Evolutionary conservation across 768 basidiomycete genomes (phyloP).

Genomic region (Agaricus sinodeliciosus): DNA sequence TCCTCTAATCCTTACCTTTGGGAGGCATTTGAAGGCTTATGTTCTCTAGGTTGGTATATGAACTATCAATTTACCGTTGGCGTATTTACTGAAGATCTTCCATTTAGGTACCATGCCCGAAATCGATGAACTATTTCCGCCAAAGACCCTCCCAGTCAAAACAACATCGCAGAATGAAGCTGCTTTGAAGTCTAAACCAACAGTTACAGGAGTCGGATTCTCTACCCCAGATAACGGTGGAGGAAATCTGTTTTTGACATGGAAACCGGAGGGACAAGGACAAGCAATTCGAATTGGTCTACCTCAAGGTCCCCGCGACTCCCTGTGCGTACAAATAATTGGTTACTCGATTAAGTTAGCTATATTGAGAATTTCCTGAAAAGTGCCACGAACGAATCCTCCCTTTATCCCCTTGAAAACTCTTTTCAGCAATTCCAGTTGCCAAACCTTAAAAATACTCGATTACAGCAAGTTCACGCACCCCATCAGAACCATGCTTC

Average conservation of each 20-base stretch:
- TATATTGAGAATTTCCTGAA: slow-evolving; percentile 13
- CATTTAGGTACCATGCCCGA: slow-evolving; percentile 58
- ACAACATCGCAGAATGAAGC: slow-evolving; percentile 47
- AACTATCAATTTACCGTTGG: slow-evolving; percentile 6
- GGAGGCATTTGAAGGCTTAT: slow-evolving; percentile 91
- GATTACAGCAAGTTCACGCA: slow-evolving; percentile 32
- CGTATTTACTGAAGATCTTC: slow-evolving; percentile 14
- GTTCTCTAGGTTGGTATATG: slow-evolving; percentile 57
- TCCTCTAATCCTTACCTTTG: slow-evolving; percentile 73
- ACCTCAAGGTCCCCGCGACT: slow-evolving; percentile 49
- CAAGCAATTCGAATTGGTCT: slow-evolving; percentile 56
- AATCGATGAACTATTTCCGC: slow-evolving; percentile 68
- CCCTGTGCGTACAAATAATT: slow-evolving; percentile 39
- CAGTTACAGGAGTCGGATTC: slow-evolving; percentile 62
- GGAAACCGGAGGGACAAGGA: slow-evolving; percentile 47
- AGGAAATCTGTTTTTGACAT: slow-evolving; percentile 48
- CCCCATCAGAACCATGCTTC: slow-evolving; percentile 44
- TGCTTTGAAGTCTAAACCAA: slow-evolving; percentile 38
- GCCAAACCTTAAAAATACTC: slow-evolving; percentile 34
- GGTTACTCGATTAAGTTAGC: not conserved
- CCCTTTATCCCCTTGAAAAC: slow-evolving; percentile 38
- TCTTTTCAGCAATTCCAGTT: slow-evolving; percentile 37
- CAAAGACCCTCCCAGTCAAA: slow-evolving; percentile 50
- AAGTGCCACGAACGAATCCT: slow-evolving; percentile 53
- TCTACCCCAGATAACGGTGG: slow-evolving; percentile 67